Evolutionary conservation across 2,329 filamentous ascomycete genomes (phyloP).

Genomic region (Sarocladium kiliense): DNA sequence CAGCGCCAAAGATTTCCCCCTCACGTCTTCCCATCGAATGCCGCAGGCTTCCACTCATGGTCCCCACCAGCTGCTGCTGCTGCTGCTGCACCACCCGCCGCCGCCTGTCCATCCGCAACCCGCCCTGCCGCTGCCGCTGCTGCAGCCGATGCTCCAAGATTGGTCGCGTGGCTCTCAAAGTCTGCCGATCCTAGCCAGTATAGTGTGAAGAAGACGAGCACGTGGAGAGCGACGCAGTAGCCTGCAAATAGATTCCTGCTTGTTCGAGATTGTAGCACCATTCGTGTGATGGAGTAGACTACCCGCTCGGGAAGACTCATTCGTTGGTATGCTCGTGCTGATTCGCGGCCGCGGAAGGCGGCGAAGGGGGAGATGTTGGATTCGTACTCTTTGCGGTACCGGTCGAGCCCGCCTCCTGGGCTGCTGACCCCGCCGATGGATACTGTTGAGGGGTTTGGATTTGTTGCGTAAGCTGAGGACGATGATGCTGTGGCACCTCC

Average conservation of each 20-base stretch:
- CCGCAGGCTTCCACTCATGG: slow-evolving; percentile 57
- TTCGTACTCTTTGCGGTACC: slow-evolving; percentile 90
- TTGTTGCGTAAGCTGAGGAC: slow-evolving; percentile 61
- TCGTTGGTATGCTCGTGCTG: slow-evolving; percentile 80
- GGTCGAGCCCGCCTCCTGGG: slow-evolving; percentile 67
- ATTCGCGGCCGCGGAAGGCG: slow-evolving; percentile 90
- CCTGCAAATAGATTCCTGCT: slow-evolving; percentile 91
- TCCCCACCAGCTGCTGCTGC: slow-evolving; percentile 21
- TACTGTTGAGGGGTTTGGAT: slow-evolving; percentile 71
- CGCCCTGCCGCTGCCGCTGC: slow-evolving; percentile 35
- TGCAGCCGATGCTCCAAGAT: slow-evolving; percentile 44
- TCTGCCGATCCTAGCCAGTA: slow-evolving; percentile 75
- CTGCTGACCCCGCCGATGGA: slow-evolving; percentile 52
- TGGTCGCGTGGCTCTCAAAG: slow-evolving; percentile 55
- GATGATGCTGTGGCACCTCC: slow-evolving; percentile 55
- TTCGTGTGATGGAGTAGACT: slow-evolving; percentile 84
- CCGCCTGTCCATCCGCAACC: slow-evolving; percentile 26
- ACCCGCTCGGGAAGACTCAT: slow-evolving; percentile 90
- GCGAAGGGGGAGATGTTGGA: slow-evolving; percentile 94
- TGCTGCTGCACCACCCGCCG: slow-evolving; percentile 19
- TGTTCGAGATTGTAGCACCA: slow-evolving; percentile 83
- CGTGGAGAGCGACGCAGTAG: slow-evolving; percentile 84
- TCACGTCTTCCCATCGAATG: slow-evolving; percentile 40
- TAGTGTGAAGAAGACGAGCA: slow-evolving; percentile 80
- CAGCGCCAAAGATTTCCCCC: not conserved